Evolutionary conservation across 257 asterid species (phyloP), one percentile per base, ranked within the genome.

Genomic region (Solanum clarkiae): DNA sequence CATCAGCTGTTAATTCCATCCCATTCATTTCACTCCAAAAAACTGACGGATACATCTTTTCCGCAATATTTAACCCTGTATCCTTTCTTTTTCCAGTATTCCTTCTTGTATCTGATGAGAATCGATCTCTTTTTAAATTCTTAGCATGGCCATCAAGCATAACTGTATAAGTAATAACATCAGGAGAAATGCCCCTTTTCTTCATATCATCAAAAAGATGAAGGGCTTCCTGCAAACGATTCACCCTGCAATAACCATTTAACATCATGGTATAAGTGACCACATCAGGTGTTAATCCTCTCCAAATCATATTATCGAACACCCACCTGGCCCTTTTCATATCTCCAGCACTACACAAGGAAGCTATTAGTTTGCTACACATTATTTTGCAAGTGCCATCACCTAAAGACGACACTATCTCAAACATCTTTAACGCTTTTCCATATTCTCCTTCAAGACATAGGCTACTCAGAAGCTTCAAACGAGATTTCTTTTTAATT

Each of bases 181-280:
- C 98, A 10, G 98, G 98, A 84, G 17, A 71, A 87, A 94, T 86
- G 70, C 96, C 96, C 87, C 91, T 89, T 68, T 84, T 86, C 87
- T 91, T 92, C 99, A 96, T 93, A 85, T 87, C 89, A 80, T 40
- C 54, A 75, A 93, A 93, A 89, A 96, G 97, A 75, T 51, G 80
- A 86, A 18, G 68, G 68, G 98, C 97, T 87, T 92, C 93, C 55
- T 59, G 79, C 88, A 90, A 86, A 80, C 84, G 59, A 87, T 91
- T 89, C 84, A 85, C 91, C 87, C 85, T 93, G 89, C 94, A 96
- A 87, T 93, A 94, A 54, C 99, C 98, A 85, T 93, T 90, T 89
- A 96, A 54, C 96, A 94, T 89, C 82, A 91, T 89, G 26, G 98
- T 96, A 88, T 93, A 94, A 53, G 84, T 85, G 59, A 93, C 84